phyloP scores from a whole-genome alignment of 2,329 filamentous ascomycete genomes.

The Geosmithia morbida region DNA sequence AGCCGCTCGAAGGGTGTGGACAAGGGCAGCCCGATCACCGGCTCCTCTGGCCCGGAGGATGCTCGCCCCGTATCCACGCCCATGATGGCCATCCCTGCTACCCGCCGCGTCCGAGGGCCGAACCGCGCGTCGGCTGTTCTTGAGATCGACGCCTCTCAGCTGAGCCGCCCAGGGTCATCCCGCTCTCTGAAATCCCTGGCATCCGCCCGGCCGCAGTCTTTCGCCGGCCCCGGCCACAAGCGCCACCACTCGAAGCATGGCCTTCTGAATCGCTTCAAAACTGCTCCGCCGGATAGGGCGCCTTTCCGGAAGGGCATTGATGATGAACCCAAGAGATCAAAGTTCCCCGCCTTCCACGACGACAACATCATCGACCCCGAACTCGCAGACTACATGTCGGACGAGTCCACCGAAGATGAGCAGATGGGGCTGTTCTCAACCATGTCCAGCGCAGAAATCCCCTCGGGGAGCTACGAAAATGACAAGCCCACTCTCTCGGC shows the following conservation, averaged over 20 bases:
- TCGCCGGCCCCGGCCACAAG: conserved; percentile 51
- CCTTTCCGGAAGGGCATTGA: conserved; percentile 67
- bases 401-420: conserved; percentile 87
- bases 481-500: conserved; percentile 63
- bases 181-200: conserved; percentile 69
- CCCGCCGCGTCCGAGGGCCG: conserved; percentile 46
- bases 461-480: conserved; percentile 53
- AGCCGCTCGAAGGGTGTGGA: conserved; percentile 20
- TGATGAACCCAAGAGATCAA: conserved; percentile 52
- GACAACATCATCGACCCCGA: conserved; percentile 98
- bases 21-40: conserved; percentile 20
- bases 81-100: conserved; percentile 57
- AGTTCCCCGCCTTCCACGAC: conserved; percentile 85
- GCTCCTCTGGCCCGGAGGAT: conserved; percentile 28
- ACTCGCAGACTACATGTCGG: conserved; percentile 87
- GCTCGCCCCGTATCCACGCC: conserved; percentile 42
- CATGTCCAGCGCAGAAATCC: conserved; percentile 50
- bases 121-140: conserved; percentile 79
- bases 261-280: conserved; percentile 61
- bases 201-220: conserved; percentile 58
- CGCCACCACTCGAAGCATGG: conserved; percentile 82
- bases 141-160: conserved; percentile 73
- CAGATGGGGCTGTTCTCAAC: conserved; percentile 75
- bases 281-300: conserved; percentile 61
- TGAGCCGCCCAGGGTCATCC: conserved; percentile 86